phyloP scores from a whole-genome alignment of 2,329 filamentous ascomycete species.

The Exophiala sp. region DNA sequence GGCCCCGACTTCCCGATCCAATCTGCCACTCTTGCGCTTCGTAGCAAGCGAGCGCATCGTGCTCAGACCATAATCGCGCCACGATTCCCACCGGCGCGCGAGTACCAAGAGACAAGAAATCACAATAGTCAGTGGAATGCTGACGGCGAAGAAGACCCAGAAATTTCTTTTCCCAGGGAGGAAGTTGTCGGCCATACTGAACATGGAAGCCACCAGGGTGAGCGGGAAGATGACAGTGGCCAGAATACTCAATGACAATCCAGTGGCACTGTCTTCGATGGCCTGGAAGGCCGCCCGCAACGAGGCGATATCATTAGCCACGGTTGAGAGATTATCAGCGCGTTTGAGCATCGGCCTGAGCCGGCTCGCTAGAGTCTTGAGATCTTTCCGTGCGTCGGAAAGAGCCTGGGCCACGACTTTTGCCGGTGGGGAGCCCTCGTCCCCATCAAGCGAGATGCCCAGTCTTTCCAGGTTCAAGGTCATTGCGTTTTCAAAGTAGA shows the following conservation, averaged over 20 bases:
- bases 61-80: background rate
- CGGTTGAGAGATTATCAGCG: constrained; percentile 1
- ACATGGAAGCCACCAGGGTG: constrained; percentile 3
- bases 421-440: too few relatives aligned
- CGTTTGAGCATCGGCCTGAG: background rate
- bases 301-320: constrained; percentile 4
- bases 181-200: constrained; percentile 1
- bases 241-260: constrained; percentile 1
- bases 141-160: constrained; percentile 7
- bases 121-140: background rate
- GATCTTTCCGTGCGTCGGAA: background rate
- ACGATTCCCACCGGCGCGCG: background rate
- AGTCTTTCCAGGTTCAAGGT: constrained; percentile 1
- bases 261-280: constrained; percentile 2
- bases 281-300: constrained; percentile 3
- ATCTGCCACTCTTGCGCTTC: background rate
- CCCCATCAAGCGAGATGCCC: background rate
- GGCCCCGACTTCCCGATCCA: background rate
- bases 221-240: constrained; percentile 5
- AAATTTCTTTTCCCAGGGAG: background rate
- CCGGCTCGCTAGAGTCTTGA: background rate
- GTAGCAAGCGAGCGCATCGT: background rate
- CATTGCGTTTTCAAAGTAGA: background rate
- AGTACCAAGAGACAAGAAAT: constrained; percentile 1
- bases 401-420: background rate